Evolutionary conservation across 768 basidiomycete genomes (phyloP).

Genomic region (Termitomyces sp.): DNA sequence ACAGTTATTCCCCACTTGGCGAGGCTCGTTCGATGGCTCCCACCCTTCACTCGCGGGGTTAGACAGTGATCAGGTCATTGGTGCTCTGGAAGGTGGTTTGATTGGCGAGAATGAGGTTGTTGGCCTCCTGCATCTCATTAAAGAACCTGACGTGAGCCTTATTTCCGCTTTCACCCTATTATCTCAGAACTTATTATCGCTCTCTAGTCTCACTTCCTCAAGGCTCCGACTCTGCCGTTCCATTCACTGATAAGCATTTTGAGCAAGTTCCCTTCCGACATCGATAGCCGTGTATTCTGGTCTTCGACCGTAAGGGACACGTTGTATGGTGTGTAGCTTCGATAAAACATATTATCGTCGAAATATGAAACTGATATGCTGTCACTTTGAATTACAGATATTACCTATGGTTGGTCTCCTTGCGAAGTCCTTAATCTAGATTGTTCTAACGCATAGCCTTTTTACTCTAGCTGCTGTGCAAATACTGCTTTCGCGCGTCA

Average conservation of each 20-base stretch:
- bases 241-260: slow-evolving; percentile 73
- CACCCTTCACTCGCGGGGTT: slow-evolving; percentile 66
- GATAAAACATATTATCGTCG: neutral
- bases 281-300: slow-evolving; percentile 78
- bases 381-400: slow-evolving; percentile 24
- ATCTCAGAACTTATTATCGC: slow-evolving; percentile 9
- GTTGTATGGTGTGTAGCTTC: slow-evolving; percentile 53
- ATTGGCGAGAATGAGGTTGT: slow-evolving; percentile 66
- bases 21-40: slow-evolving; percentile 67
- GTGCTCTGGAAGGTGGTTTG: slow-evolving; percentile 61
- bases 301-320: slow-evolving; percentile 56
- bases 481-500: slow-evolving; percentile 49
- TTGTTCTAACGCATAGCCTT: slow-evolving; percentile 4
- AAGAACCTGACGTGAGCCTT: slow-evolving; percentile 66
- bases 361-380: slow-evolving; percentile 2
- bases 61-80: slow-evolving; percentile 51
- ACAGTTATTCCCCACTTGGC: slow-evolving; percentile 83
- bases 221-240: slow-evolving; percentile 80
- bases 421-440: neutral
- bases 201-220: slow-evolving; percentile 77
- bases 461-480: slow-evolving; percentile 46
- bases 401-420: slow-evolving; percentile 30
- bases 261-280: slow-evolving; percentile 74
- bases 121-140: slow-evolving; percentile 64
- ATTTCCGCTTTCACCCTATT: neutral